phyloP scores from a whole-genome alignment of 108 stramenopile genomes.

The Stephanodiscus minutulus region DNA sequence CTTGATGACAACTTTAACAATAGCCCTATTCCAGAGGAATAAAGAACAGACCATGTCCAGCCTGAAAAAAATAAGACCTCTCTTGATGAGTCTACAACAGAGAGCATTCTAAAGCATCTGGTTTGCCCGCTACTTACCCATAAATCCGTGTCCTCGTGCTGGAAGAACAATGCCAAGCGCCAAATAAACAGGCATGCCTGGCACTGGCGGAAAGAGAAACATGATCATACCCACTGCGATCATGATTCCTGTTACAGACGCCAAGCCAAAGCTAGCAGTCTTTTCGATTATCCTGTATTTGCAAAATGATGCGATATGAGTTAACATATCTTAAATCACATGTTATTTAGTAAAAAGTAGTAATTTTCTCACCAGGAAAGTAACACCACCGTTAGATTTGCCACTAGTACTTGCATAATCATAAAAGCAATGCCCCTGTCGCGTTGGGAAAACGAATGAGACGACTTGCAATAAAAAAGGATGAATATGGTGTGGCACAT shows the following conservation, averaged over 20 bases:
- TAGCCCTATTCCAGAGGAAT: conserved; percentile 47
- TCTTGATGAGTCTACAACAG: conserved; percentile 1
- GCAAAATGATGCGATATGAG: background rate
- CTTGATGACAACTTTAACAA: conserved; percentile 61
- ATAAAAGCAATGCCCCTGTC: conserved; percentile 51
- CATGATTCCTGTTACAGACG: conserved; percentile 51
- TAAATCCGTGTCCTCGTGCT: conserved; percentile 37
- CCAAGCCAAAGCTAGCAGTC: conserved; percentile 43
- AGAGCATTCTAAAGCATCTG: background rate
- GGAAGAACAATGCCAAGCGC: conserved; percentile 63
- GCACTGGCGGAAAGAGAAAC: conserved; percentile 72
- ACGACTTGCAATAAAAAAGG: too few relatives aligned
- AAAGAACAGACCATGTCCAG: conserved; percentile 47
- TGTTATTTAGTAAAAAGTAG: background rate
- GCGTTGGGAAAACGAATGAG: too few relatives aligned
- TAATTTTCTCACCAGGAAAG: conserved; percentile 30
- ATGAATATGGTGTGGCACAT: too few relatives aligned
- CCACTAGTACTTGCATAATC: conserved; percentile 50
- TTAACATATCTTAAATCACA: background rate
- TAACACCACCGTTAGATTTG: conserved; percentile 63
- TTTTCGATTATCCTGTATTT: conserved; percentile 46
- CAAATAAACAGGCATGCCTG: conserved; percentile 70
- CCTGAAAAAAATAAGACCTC: conserved; percentile 13
- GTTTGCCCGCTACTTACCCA: conserved; percentile 19
- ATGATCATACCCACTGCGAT: conserved; percentile 52